Conservation (phyloP, 129 eudicot genomes). For the Pseudognaphalium luteoalbum region DNA sequence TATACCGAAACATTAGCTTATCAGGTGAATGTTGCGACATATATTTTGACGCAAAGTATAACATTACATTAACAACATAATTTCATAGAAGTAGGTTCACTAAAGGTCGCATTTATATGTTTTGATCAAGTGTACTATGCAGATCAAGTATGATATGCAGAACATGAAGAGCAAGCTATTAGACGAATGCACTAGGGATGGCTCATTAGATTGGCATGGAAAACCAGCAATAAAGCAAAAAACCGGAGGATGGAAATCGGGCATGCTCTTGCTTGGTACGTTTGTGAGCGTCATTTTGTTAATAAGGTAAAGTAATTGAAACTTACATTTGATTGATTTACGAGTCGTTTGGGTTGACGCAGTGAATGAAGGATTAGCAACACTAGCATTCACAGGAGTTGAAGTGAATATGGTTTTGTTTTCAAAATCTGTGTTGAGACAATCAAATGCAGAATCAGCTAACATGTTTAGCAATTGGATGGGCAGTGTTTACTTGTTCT, state of each 20-base stretch:
- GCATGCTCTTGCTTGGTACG: conserved; percentile 64
- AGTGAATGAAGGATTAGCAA: conserved; percentile 73
- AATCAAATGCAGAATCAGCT: conserved; percentile 74
- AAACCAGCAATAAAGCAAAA: conserved; percentile 51
- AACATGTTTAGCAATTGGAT: conserved; percentile 73
- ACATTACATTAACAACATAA: neutral
- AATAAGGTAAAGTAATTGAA: neutral
- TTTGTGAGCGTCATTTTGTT: neutral
- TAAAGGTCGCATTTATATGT: neutral
- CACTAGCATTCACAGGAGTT: conserved; percentile 78
- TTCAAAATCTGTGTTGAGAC: conserved; percentile 64
- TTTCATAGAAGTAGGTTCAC: neutral
- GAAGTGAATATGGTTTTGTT: conserved; percentile 82
- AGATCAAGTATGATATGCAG: conserved; percentile 29
- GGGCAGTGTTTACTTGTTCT: conserved; percentile 69
- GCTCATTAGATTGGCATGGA: conserved; percentile 46
- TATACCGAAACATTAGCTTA: neutral
- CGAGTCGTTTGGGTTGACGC: conserved; percentile 20
- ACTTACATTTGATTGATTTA: neutral
- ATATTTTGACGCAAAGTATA: neutral
- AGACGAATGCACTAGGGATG: conserved; percentile 57
- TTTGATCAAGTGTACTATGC: conserved; percentile 5
- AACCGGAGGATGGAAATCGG: conserved; percentile 83
- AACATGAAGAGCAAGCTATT: conserved; percentile 30
- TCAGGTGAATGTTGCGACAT: neutral